Percentiles rank a stretch among this genome's conserved stretches.
phyloP scores from a whole-genome alignment of 768 basidiomycete species.

The Leccinum incarnatum region DNA sequence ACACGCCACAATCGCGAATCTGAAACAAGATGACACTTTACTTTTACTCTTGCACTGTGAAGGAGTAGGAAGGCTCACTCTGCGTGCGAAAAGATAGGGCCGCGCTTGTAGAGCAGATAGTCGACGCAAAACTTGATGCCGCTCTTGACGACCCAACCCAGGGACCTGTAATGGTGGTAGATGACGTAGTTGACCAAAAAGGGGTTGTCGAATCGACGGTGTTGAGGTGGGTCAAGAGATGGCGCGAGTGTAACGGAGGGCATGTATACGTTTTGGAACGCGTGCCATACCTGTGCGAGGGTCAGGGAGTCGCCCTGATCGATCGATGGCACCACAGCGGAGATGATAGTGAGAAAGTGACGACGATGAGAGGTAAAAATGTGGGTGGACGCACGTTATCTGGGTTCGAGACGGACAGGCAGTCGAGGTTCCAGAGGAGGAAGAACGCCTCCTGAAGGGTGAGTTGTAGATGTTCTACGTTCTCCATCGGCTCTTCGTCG shows the following conservation, averaged over 20 bases:
- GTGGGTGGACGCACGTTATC: conserved; percentile 50
- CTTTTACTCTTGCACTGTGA: too few species aligned
- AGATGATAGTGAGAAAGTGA: background rate
- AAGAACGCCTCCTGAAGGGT: conserved; percentile 90
- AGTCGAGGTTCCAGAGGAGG: conserved; percentile 79
- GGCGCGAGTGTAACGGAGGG: conserved; percentile 37
- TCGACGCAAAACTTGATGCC: conserved; percentile 98
- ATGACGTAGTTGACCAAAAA: conserved; percentile 87
- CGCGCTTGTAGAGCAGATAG: conserved; percentile 89
- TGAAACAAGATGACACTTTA: conserved; percentile 28
- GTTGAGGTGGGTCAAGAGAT: conserved; percentile 20
- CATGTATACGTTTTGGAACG: conserved; percentile 58
- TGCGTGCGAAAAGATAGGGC: conserved; percentile 93
- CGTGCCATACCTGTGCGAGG: conserved; percentile 57
- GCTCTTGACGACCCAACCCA: conserved; percentile 95
- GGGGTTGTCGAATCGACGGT: conserved; percentile 78
- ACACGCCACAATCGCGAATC: conserved; percentile 88
- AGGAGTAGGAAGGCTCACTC: conserved; percentile 56
- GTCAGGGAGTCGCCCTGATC: conserved; percentile 52
- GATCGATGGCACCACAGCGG: background rate
- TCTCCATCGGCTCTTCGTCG: conserved; percentile 56
- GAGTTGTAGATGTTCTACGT: conserved; percentile 89
- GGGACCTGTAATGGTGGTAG: conserved; percentile 92
- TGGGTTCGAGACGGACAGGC: conserved; percentile 67
- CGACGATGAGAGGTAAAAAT: background rate